Base-by-base conservation (phyloP, 805 yeast species). In the Zygoascus ofunaensis region DNA sequence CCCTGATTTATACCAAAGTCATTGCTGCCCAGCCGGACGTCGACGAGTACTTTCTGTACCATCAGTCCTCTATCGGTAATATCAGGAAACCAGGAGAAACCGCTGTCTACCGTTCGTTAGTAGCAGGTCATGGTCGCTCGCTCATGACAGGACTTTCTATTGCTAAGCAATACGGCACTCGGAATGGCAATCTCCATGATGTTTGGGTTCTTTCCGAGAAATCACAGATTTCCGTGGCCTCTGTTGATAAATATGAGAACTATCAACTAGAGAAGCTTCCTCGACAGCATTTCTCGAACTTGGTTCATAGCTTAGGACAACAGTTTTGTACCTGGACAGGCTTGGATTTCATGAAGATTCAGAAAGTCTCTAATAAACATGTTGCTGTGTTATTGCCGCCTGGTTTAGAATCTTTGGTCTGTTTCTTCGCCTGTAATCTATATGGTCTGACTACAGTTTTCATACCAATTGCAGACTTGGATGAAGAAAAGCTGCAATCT, bases 161-260 rank as follows among this genome's bases (percentile, higher is more conserved):
- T 20, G 71, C 42, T 18, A 44, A 46, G 3, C 46, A 26, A 26
- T 19, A 35, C 2, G 44, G 85, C 36, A 57, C 82, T 19, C 69
- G 95, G 53, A 81, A 83, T 58, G 95, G 95, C 2, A 79, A 76
- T 52, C 58, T 86, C 46, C 72, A 74, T 49, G 95, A 86, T 64
- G 58, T 85, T 3, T 85, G 92, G 89, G 37, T 40, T 18, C 40
- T 74, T 70, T 53, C 55, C 7, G 37, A n/a, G 4, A 26, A 19
- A 18, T 43, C 48, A 34, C 49, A 47, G 17, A 48, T 45, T 21
- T 42, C 44, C 43, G 63, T 79, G 12, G 70, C 73, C 8, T 8
- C 26, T 36, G 32, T 38, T 17, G 43, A 18, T 12, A 19, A 39
- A 14, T 10, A 5, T n/a, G 15, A 10, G 22, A 24, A 10, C 23